A percentile compares a stretch with the other conserved stretches of the same genome.
phyloP scores from a whole-genome alignment of 2,329 filamentous ascomycete genomes.

The Apiospora kogelbergensis region DNA sequence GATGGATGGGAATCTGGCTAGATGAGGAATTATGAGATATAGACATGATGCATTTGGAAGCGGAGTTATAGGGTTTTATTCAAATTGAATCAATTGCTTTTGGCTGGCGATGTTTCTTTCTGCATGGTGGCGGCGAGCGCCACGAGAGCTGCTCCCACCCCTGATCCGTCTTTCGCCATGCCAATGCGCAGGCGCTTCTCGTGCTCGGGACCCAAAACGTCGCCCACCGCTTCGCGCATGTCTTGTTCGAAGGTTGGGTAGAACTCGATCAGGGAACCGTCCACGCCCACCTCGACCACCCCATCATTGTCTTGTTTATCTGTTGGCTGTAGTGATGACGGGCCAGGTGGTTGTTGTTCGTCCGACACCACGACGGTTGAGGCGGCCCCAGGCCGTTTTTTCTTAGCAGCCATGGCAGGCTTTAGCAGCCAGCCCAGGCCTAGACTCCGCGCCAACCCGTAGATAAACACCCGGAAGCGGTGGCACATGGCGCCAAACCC shows the following conservation, averaged over 20 bases:
- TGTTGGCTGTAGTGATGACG: not conserved
- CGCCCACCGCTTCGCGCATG: conserved; percentile 62
- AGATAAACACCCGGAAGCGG: conserved; percentile 2
- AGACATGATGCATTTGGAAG: not conserved
- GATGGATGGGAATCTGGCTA: not conserved
- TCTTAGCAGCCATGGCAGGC: not conserved
- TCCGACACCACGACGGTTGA: too few species aligned
- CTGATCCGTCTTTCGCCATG: conserved; percentile 71
- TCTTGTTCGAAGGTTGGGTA: conserved; percentile 69
- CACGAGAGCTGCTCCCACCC: conserved; percentile 71
- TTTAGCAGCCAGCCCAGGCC: not conserved
- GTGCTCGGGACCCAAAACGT: conserved; percentile 60
- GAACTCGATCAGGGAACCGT: conserved; percentile 71
- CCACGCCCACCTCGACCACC: conserved; percentile 66
- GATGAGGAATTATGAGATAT: not conserved
- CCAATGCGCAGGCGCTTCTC: conserved; percentile 69
- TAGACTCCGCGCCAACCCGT: not conserved
- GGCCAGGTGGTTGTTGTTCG: not conserved
- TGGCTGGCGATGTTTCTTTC: not conserved
- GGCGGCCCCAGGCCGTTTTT: not conserved
- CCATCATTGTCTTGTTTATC: not conserved
- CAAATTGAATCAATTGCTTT: not conserved
- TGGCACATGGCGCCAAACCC: not conserved
- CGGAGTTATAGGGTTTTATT: not conserved
- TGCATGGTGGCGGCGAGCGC: conserved; percentile 34